Evolutionary conservation across 2,329 filamentous ascomycete genomes (phyloP).

Genomic region (Aspergillus fijiensis): DNA sequence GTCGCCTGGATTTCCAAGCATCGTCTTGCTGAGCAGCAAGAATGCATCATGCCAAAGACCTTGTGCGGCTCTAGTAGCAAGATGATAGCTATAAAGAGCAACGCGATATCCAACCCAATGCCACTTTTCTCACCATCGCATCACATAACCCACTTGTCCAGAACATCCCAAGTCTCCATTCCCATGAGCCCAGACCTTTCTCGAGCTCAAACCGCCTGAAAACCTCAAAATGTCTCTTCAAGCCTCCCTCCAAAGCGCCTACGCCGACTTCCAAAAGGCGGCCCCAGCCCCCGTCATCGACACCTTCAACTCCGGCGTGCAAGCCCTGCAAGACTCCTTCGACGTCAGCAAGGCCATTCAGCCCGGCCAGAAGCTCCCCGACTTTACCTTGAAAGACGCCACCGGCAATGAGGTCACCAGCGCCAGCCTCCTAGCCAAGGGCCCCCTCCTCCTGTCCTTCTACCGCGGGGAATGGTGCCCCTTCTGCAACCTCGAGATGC

Average conservation of each 20-base stretch:
- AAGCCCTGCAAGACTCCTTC: neutral
- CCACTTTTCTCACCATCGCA: too few relatives aligned
- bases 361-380: neutral
- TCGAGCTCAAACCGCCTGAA: too few relatives aligned
- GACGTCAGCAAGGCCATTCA: neutral
- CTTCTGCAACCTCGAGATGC: conserved; percentile 7
- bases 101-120: too few relatives aligned
- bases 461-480: conserved; percentile 12
- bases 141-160: too few relatives aligned
- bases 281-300: neutral
- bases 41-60: too few relatives aligned
- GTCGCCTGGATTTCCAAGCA: too few relatives aligned
- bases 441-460: conserved; percentile 8
- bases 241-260: neutral
- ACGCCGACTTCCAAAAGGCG: conserved; percentile 1
- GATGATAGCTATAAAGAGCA: too few relatives aligned
- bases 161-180: too few relatives aligned
- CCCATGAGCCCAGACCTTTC: too few relatives aligned
- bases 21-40: too few relatives aligned
- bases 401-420: neutral
- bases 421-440: neutral
- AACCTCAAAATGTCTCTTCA: neutral
- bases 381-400: neutral
- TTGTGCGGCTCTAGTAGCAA: too few relatives aligned
- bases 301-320: neutral